phyloP scores from a whole-genome alignment of 441 rosid genomes.

The Heliophila coronopifolia region DNA sequence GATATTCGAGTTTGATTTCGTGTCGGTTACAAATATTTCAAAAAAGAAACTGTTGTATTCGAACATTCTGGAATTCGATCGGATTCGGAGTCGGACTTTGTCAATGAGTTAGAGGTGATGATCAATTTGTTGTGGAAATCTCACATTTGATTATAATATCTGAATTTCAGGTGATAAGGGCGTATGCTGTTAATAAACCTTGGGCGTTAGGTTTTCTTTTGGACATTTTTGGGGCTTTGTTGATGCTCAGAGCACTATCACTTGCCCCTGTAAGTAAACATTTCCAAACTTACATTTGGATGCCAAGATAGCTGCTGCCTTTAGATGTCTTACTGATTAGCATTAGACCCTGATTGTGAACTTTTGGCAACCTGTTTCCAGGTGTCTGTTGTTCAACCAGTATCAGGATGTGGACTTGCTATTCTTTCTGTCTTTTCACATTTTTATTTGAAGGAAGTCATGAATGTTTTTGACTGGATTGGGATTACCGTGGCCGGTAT shows the following conservation, averaged over 20 bases:
- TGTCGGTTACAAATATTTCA: not conserved
- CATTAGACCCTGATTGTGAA: constrained; percentile 1
- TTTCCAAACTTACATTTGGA: not conserved
- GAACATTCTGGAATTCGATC: constrained; percentile 9
- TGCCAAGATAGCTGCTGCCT: not conserved
- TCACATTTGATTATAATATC: constrained; percentile 7
- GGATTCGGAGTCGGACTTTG: not conserved
- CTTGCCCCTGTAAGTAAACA: constrained; percentile 62
- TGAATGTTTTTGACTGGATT: constrained; percentile 91
- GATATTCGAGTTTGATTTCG: not conserved
- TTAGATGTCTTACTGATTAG: not conserved
- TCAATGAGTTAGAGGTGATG: not conserved
- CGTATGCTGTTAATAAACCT: constrained; percentile 75
- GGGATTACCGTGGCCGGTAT: constrained; percentile 88
- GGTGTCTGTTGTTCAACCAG: constrained; percentile 97
- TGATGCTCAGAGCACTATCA: constrained; percentile 88
- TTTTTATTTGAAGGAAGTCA: constrained; percentile 87
- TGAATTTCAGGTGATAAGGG: constrained; percentile 63
- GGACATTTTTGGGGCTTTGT: constrained; percentile 86
- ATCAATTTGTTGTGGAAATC: not conserved
- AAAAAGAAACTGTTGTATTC: not conserved
- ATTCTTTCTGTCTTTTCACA: constrained; percentile 87
- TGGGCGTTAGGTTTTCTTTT: constrained; percentile 83
- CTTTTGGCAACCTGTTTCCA: constrained; percentile 24
- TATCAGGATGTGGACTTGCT: constrained; percentile 95